Percentiles rank a stretch among this genome's conserved stretches.
Evolutionary conservation across 352 stramenopile genomes (phyloP).

Genomic region (Globisporangium rhizosaccharum): DNA sequence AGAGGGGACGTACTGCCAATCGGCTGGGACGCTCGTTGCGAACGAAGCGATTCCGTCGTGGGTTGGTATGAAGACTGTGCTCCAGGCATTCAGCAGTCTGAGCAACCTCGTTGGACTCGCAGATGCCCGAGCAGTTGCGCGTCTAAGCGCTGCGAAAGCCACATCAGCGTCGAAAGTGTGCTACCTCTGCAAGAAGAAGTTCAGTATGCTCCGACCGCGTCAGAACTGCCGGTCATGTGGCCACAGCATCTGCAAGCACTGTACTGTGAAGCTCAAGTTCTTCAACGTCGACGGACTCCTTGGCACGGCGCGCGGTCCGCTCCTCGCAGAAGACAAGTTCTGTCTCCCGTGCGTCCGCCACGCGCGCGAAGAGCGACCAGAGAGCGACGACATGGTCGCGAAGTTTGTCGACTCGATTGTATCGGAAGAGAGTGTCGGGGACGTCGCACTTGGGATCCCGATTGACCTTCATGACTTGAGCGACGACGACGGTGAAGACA

Average conservation of each 20-base stretch:
- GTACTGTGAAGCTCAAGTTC: slow-evolving; percentile 13
- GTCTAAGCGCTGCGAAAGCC: not conserved
- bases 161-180: slow-evolving; percentile 2
- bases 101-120: slow-evolving; percentile 10
- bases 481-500: slow-evolving; percentile 1
- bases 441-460: slow-evolving; percentile 4
- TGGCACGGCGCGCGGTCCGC: not conserved
- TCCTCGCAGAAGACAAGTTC: slow-evolving; percentile 10
- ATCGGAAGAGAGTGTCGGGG: slow-evolving; percentile 6
- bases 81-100: slow-evolving; percentile 8
- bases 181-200: slow-evolving; percentile 14
- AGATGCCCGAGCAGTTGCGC: slow-evolving; percentile 5
- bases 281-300: slow-evolving; percentile 2
- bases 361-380: slow-evolving; percentile 7
- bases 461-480: slow-evolving; percentile 4
- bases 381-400: slow-evolving; percentile 1
- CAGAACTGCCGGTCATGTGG: slow-evolving; percentile 8
- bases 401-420: slow-evolving; percentile 13
- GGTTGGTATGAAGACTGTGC: slow-evolving; percentile 9
- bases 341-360: slow-evolving; percentile 12
- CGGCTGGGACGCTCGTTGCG: slow-evolving; percentile 1
- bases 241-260: slow-evolving; percentile 11
- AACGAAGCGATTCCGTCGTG: slow-evolving; percentile 9
- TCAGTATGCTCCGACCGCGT: slow-evolving; percentile 4
- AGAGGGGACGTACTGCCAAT: slow-evolving; percentile 12